These are phyloP conservation scores for Cucurbita ficifolia DNA, from an alignment of 306 rosid species.

Conservation along the genomic window DNA sequence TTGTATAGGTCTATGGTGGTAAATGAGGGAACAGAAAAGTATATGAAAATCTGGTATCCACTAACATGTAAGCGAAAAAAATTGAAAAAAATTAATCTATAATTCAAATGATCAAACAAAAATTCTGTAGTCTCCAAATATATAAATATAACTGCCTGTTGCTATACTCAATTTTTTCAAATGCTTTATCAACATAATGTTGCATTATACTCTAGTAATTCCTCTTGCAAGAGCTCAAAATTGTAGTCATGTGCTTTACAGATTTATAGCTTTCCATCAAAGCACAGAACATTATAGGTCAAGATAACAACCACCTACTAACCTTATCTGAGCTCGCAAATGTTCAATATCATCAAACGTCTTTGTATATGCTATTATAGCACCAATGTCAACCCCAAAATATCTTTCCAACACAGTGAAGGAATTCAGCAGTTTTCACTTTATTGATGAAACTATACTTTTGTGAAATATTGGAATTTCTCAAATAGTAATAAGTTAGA, in stretches of 20 bases:
- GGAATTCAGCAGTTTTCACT: slow-evolving; percentile 14
- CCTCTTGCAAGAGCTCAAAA: background rate
- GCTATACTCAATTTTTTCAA: background rate
- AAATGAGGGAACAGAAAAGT: background rate
- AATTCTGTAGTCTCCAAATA: background rate
- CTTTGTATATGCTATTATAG: slow-evolving; percentile 58
- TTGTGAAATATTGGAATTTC: background rate
- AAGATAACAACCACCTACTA: slow-evolving; percentile 5
- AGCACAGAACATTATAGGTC: background rate
- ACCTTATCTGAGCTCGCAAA: slow-evolving; percentile 95
- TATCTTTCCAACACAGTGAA: slow-evolving; percentile 43
- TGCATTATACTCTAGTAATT: background rate
- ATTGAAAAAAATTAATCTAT: background rate
- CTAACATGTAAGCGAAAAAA: background rate
- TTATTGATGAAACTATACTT: background rate
- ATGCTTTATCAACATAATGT: background rate
- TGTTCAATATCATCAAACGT: slow-evolving; percentile 61
- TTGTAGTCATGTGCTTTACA: background rate
- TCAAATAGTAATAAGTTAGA: background rate
- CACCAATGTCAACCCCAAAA: slow-evolving; percentile 83
- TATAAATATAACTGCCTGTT: background rate
- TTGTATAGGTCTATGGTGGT: background rate
- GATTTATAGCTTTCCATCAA: background rate
- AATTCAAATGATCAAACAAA: background rate
- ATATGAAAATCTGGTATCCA: background rate